phyloP scores from a whole-genome alignment of 2,329 filamentous ascomycete species.

The Arthrocladium fulminans region DNA sequence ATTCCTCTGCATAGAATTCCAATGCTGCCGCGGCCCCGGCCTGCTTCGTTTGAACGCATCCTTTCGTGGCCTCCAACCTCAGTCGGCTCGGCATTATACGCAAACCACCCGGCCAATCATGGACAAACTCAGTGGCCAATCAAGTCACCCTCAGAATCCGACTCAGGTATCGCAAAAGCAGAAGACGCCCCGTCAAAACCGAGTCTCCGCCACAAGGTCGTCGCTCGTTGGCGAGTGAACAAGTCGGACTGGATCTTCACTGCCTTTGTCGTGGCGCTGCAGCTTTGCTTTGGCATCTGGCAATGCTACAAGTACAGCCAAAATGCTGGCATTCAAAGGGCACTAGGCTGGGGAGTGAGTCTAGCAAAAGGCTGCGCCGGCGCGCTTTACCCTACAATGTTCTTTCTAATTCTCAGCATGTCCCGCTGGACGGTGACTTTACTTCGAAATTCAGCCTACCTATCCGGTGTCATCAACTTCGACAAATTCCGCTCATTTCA shows the following conservation, averaged over 20 bases:
- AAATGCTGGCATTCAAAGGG: background rate
- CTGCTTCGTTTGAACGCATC: slow-evolving; percentile 2
- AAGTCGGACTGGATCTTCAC: slow-evolving; percentile 3
- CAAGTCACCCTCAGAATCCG: background rate
- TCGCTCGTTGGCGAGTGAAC: background rate
- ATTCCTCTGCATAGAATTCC: background rate
- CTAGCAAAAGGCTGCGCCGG: slow-evolving; percentile 1
- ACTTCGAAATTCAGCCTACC: slow-evolving; percentile 3
- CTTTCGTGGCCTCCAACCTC: background rate
- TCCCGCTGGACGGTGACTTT: slow-evolving; percentile 5
- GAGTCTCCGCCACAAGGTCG: background rate
- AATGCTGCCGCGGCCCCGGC: background rate
- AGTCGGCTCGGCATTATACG: background rate
- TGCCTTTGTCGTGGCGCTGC: background rate
- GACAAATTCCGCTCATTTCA: slow-evolving; percentile 5
- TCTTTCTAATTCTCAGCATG: slow-evolving; percentile 7
- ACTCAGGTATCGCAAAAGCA: background rate
- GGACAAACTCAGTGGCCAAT: background rate
- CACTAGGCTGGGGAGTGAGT: slow-evolving; percentile 2
- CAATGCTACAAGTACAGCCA: slow-evolving; percentile 8
- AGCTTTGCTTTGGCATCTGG: slow-evolving; percentile 3
- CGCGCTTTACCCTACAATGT: slow-evolving; percentile 5
- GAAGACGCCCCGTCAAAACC: background rate
- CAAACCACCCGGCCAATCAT: background rate
- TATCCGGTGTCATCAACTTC: slow-evolving; percentile 2